Evolutionary conservation across 257 asterid genomes (phyloP).

Genomic region (Plantago elongata): DNA sequence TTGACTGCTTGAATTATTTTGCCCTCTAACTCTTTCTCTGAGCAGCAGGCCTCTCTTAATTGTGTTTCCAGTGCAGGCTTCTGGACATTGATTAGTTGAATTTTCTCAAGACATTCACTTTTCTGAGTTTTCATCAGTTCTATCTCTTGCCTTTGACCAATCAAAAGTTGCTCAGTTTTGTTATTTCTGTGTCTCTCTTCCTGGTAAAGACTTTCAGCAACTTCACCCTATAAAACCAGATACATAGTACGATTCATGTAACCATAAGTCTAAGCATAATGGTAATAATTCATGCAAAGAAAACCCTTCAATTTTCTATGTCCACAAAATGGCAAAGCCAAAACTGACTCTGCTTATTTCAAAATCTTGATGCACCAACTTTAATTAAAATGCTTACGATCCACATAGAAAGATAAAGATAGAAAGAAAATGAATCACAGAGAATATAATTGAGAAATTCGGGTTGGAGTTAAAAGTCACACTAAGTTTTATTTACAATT

Average conservation of each 20-base stretch:
- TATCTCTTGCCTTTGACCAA: slow-evolving; percentile 47
- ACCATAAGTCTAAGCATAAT: background rate
- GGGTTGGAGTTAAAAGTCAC: too few relatives aligned
- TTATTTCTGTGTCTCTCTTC: slow-evolving; percentile 41
- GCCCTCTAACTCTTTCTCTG: slow-evolving; percentile 82
- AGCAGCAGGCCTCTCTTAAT: slow-evolving; percentile 38
- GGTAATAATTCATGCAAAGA: too few relatives aligned
- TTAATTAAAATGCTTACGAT: too few relatives aligned
- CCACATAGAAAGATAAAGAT: too few relatives aligned
- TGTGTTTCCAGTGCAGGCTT: slow-evolving; percentile 56
- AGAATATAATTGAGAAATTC: too few relatives aligned
- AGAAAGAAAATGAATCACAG: too few relatives aligned
- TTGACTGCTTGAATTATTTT: slow-evolving; percentile 85
- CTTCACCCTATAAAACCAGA: slow-evolving; percentile 51
- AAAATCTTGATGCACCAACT: too few relatives aligned
- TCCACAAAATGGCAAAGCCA: too few relatives aligned
- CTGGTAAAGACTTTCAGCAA: slow-evolving; percentile 36
- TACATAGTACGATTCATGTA: slow-evolving; percentile 3
- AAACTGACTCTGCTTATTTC: too few relatives aligned
- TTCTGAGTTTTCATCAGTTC: slow-evolving; percentile 44
- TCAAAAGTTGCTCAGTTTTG: slow-evolving; percentile 49
- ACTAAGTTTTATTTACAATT: too few relatives aligned
- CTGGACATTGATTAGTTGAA: slow-evolving; percentile 44
- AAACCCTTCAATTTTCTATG: too few relatives aligned
- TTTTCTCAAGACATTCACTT: slow-evolving; percentile 35